A percentile compares a stretch with the other conserved stretches of the same genome.
These are phyloP conservation scores for Recurvomyces mirabilis DNA, from an alignment of 495 filamentous ascomycete genomes.

Conservation along the genomic window DNA sequence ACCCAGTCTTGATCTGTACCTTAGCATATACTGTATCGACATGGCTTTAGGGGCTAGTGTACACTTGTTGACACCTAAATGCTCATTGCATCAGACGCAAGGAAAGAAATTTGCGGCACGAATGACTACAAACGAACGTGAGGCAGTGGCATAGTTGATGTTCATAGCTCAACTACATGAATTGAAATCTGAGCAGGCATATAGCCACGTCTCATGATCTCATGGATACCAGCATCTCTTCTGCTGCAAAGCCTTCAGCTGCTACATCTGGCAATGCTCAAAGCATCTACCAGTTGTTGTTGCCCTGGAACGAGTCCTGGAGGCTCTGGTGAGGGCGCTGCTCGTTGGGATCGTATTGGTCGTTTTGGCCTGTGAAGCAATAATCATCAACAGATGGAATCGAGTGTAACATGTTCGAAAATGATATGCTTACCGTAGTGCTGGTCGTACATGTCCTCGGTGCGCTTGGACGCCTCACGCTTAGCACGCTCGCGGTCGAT, in stretches of 20 bases:
- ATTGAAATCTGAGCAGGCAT: too few relatives aligned
- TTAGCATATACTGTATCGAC: too few relatives aligned
- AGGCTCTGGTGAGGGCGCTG: not conserved
- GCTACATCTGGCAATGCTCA: not conserved
- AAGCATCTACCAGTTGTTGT: not conserved
- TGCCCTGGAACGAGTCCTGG: not conserved
- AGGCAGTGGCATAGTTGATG: too few relatives aligned
- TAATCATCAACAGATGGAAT: conserved; percentile 8
- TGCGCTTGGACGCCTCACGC: conserved; percentile 54
- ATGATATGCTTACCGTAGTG: conserved; percentile 45
- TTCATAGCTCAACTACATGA: too few relatives aligned
- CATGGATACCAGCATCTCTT: too few relatives aligned
- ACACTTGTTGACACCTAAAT: too few relatives aligned
- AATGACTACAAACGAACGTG: too few relatives aligned
- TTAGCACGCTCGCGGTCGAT: conserved; percentile 56
- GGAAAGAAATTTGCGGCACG: too few relatives aligned
- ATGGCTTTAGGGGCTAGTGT: too few relatives aligned
- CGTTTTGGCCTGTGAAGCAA: not conserved
- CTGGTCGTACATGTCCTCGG: conserved; percentile 39
- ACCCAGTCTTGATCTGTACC: too few relatives aligned
- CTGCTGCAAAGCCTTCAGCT: not conserved
- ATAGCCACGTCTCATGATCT: too few relatives aligned
- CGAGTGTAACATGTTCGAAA: conserved; percentile 23
- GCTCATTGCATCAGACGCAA: too few relatives aligned
- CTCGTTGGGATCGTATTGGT: conserved; percentile 17